phyloP scores from a whole-genome alignment of 2,329 filamentous ascomycete genomes.

The Claviceps sp. region DNA sequence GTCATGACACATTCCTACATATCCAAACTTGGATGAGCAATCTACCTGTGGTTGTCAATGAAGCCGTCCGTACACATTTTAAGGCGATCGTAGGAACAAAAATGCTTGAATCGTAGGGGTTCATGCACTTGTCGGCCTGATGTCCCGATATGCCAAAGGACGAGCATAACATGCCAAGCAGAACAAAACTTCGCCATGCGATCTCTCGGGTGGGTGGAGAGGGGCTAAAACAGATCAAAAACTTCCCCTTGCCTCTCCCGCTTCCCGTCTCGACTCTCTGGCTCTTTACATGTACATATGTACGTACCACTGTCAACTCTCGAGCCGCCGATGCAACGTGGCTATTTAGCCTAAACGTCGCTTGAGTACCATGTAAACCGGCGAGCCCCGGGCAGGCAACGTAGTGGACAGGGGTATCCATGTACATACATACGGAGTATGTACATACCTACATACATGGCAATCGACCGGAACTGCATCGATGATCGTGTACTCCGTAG shows the following conservation, averaged over 20 bases:
- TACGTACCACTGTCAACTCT: neutral
- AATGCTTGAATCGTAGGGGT: neutral
- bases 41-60: neutral
- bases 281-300: neutral
- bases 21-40: neutral
- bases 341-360: neutral
- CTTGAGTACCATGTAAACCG: too few relatives aligned
- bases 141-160: neutral
- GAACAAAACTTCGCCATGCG: neutral
- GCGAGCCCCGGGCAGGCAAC: too few relatives aligned
- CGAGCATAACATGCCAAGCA: neutral
- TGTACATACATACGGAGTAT: too few relatives aligned
- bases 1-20: neutral
- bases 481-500: too few relatives aligned
- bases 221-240: too few relatives aligned
- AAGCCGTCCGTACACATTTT: neutral
- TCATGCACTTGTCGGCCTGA: neutral
- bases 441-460: too few relatives aligned
- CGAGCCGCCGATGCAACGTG: neutral
- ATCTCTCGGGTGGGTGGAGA: neutral
- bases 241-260: neutral
- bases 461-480: too few relatives aligned
- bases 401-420: too few relatives aligned
- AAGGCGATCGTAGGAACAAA: neutral
- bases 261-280: neutral